These are phyloP conservation scores for Punctularia strigosozonata DNA, from an alignment of 768 basidiomycete species.

Conservation along the genomic window DNA sequence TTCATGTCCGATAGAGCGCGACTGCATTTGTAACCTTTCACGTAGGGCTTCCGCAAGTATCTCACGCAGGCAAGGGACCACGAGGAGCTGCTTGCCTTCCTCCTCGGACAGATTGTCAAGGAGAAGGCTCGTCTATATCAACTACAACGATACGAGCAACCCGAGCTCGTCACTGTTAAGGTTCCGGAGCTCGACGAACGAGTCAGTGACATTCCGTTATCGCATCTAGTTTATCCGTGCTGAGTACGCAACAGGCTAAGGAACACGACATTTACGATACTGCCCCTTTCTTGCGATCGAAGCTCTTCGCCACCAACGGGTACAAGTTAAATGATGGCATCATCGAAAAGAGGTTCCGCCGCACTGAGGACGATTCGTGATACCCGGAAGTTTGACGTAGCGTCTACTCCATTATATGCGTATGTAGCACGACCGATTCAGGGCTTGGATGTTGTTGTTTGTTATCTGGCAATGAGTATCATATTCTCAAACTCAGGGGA, in stretches of 20 bases:
- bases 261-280: conserved; percentile 95
- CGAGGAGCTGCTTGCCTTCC: conserved; percentile 89
- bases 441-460: too few relatives aligned
- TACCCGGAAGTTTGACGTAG: too few relatives aligned
- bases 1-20: conserved; percentile 6
- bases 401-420: too few relatives aligned
- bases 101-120: conserved; percentile 89
- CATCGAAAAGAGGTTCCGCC: conserved; percentile 67
- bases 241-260: conserved; percentile 53
- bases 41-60: conserved; percentile 92
- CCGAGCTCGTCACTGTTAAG: conserved; percentile 65
- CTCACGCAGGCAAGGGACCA: conserved; percentile 92
- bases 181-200: conserved; percentile 77
- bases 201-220: conserved; percentile 33
- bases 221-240: conserved; percentile 3
- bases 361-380: conserved; percentile 6
- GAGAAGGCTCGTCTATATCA: conserved; percentile 83
- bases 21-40: background rate
- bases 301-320: conserved; percentile 80
- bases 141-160: conserved; percentile 64
- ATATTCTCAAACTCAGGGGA: too few relatives aligned
- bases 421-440: too few relatives aligned
- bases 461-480: too few relatives aligned
- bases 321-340: conserved; percentile 56
- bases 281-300: conserved; percentile 73